These are phyloP conservation scores for Malassezia equina DNA, from an alignment of 1,284 basidiomycete species.

Conservation along the genomic window DNA sequence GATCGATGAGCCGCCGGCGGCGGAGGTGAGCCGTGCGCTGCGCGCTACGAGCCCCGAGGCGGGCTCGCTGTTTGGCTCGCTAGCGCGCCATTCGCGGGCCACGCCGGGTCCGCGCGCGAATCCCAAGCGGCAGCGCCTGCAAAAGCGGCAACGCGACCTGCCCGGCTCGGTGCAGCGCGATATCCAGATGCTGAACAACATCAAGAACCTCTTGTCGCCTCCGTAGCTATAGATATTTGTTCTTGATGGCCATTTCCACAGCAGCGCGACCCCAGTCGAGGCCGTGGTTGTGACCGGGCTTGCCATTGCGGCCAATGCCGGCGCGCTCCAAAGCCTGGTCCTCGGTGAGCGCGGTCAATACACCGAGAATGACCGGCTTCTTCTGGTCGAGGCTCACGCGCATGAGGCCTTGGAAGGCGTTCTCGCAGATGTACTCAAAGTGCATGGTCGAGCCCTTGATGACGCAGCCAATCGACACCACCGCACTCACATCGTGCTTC, in stretches of 20 bases:
- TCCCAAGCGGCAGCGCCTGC: slow-evolving; percentile 9
- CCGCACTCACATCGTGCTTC: slow-evolving; percentile 56
- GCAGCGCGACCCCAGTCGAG: slow-evolving; percentile 93
- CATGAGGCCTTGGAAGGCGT: slow-evolving; percentile 86
- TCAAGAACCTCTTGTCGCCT: slow-evolving; percentile 16
- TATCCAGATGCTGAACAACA: slow-evolving; percentile 18
- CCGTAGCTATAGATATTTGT: slow-evolving; percentile 13
- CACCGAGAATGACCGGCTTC: slow-evolving; percentile 91
- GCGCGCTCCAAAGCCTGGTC: slow-evolving; percentile 88
- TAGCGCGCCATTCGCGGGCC: slow-evolving; percentile 9
- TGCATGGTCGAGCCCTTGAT: slow-evolving; percentile 63
- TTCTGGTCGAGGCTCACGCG: slow-evolving; percentile 81
- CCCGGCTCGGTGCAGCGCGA: slow-evolving; percentile 9
- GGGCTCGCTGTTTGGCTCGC: slow-evolving; percentile 14
- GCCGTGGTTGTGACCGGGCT: slow-evolving; percentile 81
- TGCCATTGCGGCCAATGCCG: slow-evolving; percentile 59
- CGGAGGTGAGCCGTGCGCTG: neutral
- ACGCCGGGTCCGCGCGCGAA: neutral
- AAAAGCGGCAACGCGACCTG: slow-evolving; percentile 10
- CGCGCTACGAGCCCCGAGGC: slow-evolving; percentile 2
- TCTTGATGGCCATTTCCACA: slow-evolving; percentile 57
- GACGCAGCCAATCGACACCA: slow-evolving; percentile 91
- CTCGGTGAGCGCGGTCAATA: slow-evolving; percentile 82
- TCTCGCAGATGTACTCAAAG: slow-evolving; percentile 75
- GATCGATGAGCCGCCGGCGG: slow-evolving; percentile 9